Evolutionary conservation across 106 monocot species (phyloP), one percentile per base, ranked within the genome.

Genomic region (Cymbidium sinense): DNA sequence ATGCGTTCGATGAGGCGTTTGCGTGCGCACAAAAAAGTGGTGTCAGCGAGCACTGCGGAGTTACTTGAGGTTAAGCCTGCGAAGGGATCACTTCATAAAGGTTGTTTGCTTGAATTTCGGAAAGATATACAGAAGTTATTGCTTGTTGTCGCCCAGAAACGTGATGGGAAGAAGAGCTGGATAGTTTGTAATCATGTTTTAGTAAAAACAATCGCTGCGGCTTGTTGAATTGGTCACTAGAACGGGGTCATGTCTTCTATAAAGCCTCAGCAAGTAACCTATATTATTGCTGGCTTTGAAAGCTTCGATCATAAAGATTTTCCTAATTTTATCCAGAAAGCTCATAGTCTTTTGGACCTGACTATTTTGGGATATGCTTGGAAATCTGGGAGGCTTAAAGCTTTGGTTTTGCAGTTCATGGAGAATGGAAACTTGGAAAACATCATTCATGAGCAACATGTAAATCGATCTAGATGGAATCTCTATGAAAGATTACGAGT

Each of bases 111-210:
- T 82, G 95, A 95, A 81, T 99, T 95, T 79, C 79, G 88, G 21
- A 99, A 99, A 81, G 99, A 95, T 83, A 82, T 95, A 34, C 89
- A 99, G 83, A 87, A 93, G 74, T 25, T 78, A 62, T 86, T 93
- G 77, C 84, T 99, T 37, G 99, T 89, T 33, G 95, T 99, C 77
- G 86, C 84, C 3, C 89, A 89, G 77, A 99, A 91, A 74, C 99
- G 90, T 73, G 99, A 99, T 74, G 95, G 95, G 72, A 99, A 99
- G 93, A 95, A 91, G 89, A 95, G 95, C 69, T 99, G 99, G 99
- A 89, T 90, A 72, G 95, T 99, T 64, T 87, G 76, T 79, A 95
- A 99, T 90, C 99, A 99, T 95, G 99, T 99, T 84, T 81, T 78
- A 78, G 34, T 83, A 55, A 70, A 89, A 89, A 87, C 61, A 80